A percentile compares a stretch with the other conserved stretches of the same genome.
These are phyloP conservation scores for Dictyostelium firmibasis DNA, from an alignment of 78 protist species.

Conservation along the genomic window DNA sequence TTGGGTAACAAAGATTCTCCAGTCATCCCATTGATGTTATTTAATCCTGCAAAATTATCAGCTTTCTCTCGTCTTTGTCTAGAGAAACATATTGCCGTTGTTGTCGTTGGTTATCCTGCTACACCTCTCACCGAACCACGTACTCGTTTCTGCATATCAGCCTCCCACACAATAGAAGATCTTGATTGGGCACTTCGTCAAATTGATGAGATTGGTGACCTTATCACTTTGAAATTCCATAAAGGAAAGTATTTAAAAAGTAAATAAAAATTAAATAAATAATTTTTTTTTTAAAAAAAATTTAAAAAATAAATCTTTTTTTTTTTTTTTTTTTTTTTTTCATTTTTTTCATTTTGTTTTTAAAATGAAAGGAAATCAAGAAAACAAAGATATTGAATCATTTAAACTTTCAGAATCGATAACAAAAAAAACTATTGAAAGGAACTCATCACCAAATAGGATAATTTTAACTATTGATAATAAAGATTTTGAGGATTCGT, in stretches of 20 bases:
- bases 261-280: not conserved
- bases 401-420: not conserved
- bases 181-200: slow-evolving; percentile 81
- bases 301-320: too few relatives aligned
- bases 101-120: slow-evolving; percentile 99
- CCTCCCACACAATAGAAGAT: slow-evolving; percentile 95
- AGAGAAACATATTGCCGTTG: slow-evolving; percentile 94
- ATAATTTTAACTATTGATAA: not conserved
- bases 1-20: slow-evolving; percentile 95
- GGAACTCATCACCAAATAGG: not conserved
- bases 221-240: not conserved
- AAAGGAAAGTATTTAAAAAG: not conserved
- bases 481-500: not conserved
- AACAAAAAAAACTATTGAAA: not conserved
- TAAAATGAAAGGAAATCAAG: not conserved
- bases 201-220: slow-evolving; percentile 80
- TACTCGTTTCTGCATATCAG: slow-evolving; percentile 97
- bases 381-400: too few relatives aligned
- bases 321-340: too few relatives aligned
- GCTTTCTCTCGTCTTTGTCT: slow-evolving; percentile 88
- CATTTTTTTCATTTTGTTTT: not conserved
- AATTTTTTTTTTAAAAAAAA: not conserved
- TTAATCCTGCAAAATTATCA: slow-evolving; percentile 93
- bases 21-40: slow-evolving; percentile 97
- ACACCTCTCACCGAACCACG: slow-evolving; percentile 94